Percentiles rank a stretch among this genome's conserved stretches.
Conservation (phyloP, 257 asterid species). For the Nicotiana paniculata region DNA sequence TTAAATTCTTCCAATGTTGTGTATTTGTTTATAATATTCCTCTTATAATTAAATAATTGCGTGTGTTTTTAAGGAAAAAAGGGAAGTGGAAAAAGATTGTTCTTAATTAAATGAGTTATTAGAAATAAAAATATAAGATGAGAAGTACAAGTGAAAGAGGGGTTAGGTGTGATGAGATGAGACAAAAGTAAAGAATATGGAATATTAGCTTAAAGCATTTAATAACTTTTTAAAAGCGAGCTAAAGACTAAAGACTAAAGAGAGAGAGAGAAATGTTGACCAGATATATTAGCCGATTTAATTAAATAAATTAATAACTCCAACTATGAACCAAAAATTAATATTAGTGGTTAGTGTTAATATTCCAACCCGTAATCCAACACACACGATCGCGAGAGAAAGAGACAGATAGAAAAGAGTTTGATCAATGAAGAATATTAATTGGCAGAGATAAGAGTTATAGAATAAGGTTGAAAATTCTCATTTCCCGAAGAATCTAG, state of each 20-base stretch:
- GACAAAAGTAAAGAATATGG: constrained; percentile 45
- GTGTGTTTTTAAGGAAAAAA: not conserved
- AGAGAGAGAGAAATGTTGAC: constrained; percentile 7
- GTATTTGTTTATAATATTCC: not conserved
- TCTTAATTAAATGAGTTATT: not conserved
- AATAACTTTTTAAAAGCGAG: constrained; percentile 20
- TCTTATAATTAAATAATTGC: not conserved
- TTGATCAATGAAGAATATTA: constrained; percentile 11
- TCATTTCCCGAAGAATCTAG: constrained; percentile 79
- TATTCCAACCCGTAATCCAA: constrained; percentile 17
- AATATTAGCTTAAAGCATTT: constrained; percentile 22
- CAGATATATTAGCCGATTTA: constrained; percentile 11
- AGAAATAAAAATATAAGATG: not conserved
- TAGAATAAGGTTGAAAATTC: constrained; percentile 30
- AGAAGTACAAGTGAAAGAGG: not conserved
- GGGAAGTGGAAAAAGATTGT: not conserved
- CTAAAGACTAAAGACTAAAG: not conserved
- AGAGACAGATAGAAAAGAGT: not conserved
- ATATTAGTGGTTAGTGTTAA: not conserved
- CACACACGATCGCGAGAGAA: constrained; percentile 17
- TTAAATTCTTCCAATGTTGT: not conserved
- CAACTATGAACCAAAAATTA: not conserved
- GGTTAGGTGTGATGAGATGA: constrained; percentile 9
- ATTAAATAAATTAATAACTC: constrained; percentile 5
- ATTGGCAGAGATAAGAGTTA: constrained; percentile 22